Conservation (phyloP, 108 stramenopile species). For the Pseudonitzschia multiseries region DNA sequence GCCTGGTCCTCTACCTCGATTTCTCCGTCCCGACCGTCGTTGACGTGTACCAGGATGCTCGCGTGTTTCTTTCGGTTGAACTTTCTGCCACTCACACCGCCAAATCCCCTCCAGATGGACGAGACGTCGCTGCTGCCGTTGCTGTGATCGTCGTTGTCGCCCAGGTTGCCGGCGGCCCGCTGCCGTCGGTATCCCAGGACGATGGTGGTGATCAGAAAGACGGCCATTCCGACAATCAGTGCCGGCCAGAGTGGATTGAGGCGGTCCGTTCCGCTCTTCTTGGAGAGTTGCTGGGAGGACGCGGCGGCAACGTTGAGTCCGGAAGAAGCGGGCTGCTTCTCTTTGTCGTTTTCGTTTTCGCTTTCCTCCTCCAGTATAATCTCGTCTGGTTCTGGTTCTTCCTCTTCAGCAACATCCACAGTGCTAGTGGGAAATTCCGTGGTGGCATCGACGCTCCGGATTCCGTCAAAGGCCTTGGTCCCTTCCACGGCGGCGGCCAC, state of each 20-base stretch:
- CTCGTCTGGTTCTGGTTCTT: too few relatives aligned
- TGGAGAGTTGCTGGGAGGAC: not conserved
- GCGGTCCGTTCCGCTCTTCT: not conserved
- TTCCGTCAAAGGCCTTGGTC: not conserved
- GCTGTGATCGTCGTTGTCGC: not conserved
- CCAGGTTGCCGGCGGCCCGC: not conserved
- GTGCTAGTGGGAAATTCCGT: not conserved
- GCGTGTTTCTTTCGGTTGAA: constrained; percentile 2
- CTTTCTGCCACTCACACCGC: not conserved
- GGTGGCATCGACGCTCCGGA: not conserved
- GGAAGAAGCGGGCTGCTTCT: not conserved
- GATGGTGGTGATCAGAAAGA: constrained; percentile 8
- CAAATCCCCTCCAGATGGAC: not conserved
- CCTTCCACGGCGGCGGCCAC: not conserved
- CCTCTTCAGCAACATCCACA: not conserved
- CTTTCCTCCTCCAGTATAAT: not conserved
- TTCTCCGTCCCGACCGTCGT: constrained; percentile 9
- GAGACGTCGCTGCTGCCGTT: not conserved
- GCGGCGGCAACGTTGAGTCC: not conserved
- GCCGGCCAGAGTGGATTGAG: constrained; percentile 7
- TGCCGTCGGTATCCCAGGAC: constrained; percentile 9
- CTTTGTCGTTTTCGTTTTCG: not conserved
- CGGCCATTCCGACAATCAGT: constrained; percentile 6
- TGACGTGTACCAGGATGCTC: constrained; percentile 16
- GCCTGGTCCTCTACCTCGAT: not conserved